Conservation (phyloP, 2,329 filamentous ascomycete species). For the Trichophyton simii region DNA sequence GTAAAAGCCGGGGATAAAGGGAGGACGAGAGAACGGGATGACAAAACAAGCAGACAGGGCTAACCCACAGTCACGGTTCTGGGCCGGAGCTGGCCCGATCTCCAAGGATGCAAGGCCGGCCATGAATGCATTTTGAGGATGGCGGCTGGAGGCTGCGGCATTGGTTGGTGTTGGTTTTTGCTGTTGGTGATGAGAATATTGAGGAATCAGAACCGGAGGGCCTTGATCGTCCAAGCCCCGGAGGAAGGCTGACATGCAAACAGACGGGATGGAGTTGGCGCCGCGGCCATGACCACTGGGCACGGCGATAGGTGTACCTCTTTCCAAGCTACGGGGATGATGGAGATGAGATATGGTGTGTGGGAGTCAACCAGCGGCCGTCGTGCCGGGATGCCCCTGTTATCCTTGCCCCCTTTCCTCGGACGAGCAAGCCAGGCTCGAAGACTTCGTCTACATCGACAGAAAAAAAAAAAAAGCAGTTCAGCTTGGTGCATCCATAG, state of each 20-base stretch:
- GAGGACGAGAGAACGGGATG: slow-evolving; percentile 1
- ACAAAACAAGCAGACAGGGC: slow-evolving; percentile 3
- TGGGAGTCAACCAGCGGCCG: background rate
- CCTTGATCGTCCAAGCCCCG: background rate
- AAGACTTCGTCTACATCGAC: background rate
- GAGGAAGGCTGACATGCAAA: background rate
- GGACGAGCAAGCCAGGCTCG: background rate
- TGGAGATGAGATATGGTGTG: background rate
- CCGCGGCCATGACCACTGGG: background rate
- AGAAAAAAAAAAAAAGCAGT: background rate
- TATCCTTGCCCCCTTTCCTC: background rate
- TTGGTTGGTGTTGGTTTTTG: background rate
- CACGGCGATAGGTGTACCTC: background rate
- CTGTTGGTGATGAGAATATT: background rate
- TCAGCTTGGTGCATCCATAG: background rate
- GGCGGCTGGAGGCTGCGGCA: background rate
- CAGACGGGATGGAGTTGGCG: slow-evolving; percentile 1
- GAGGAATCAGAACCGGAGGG: background rate
- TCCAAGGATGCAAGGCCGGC: background rate
- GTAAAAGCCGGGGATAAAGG: slow-evolving; percentile 3
- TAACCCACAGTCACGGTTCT: slow-evolving; percentile 3
- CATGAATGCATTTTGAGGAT: background rate
- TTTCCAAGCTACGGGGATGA: background rate
- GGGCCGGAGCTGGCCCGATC: slow-evolving; percentile 1
- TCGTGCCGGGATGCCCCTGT: background rate